Evolutionary conservation across 2,329 filamentous ascomycete species (phyloP).

Genomic region (Aspergillus fructus): DNA sequence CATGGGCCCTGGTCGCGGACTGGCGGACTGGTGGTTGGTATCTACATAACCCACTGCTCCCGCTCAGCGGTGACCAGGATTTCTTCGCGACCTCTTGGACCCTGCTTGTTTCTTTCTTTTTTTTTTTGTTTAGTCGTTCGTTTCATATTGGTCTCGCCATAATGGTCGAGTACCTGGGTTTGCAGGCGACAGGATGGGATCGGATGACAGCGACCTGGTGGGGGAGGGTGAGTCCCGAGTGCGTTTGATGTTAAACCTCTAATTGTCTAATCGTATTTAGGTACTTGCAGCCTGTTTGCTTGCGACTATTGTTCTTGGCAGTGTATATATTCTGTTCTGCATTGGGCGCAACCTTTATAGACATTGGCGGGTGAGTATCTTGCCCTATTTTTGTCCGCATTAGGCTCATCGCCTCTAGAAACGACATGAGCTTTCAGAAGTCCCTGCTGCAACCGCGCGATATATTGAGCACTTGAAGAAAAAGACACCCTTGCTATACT

Average conservation of each 20-base stretch:
- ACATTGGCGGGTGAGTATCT: constrained; percentile 12
- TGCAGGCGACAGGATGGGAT: constrained; percentile 20
- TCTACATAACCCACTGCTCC: constrained; percentile 5
- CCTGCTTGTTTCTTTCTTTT: neutral
- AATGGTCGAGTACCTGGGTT: constrained; percentile 19
- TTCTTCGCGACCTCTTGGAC: constrained; percentile 1
- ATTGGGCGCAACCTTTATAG: constrained; percentile 10
- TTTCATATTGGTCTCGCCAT: neutral
- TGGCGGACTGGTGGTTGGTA: neutral
- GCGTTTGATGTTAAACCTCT: neutral
- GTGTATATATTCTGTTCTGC: constrained; percentile 12
- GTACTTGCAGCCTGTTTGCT: constrained; percentile 15
- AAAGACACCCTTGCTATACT: constrained; percentile 5
- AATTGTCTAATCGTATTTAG: constrained; percentile 6
- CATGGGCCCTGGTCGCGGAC: neutral
- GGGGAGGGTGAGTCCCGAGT: constrained; percentile 8
- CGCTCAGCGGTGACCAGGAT: neutral
- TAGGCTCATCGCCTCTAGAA: constrained; percentile 2
- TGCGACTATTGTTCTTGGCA: constrained; percentile 13
- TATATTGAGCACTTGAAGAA: constrained; percentile 12
- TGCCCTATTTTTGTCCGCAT: neutral
- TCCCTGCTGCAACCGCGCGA: constrained; percentile 11
- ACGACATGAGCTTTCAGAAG: constrained; percentile 14
- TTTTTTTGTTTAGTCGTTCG: neutral
- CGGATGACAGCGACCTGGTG: constrained; percentile 20